Conservation (phyloP, 228 moss, liverwort and hornwort species). For the Sphagnum fallax region DNA sequence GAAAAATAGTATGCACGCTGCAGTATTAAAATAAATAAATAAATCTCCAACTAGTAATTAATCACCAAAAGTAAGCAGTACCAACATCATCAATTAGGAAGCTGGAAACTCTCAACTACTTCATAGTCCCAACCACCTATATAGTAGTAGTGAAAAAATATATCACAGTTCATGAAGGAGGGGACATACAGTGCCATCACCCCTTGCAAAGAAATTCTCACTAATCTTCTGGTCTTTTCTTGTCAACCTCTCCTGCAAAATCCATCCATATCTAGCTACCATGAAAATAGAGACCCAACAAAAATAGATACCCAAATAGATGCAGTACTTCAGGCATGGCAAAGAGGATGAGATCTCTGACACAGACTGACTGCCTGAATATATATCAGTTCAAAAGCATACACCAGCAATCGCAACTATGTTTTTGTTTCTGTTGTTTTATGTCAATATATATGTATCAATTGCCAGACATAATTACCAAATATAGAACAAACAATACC, state of each 20-base stretch:
- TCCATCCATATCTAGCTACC: too few relatives aligned
- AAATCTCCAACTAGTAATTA: not conserved
- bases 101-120: not conserved
- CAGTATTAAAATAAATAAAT: not conserved
- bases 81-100: not conserved
- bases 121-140: too few relatives aligned
- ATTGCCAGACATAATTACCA: too few relatives aligned
- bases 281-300: not conserved
- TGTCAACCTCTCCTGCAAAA: constrained; percentile 68
- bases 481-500: constrained; percentile 22
- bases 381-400: too few relatives aligned
- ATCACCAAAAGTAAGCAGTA: not conserved
- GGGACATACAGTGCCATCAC: constrained; percentile 88
- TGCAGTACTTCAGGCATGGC: not conserved
- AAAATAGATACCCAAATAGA: not conserved
- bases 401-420: too few relatives aligned
- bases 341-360: not conserved
- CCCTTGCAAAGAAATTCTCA: constrained; percentile 93
- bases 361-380: too few relatives aligned
- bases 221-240: constrained; percentile 85
- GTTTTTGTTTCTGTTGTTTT: too few relatives aligned
- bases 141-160: not conserved
- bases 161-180: not conserved
- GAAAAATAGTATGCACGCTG: constrained; percentile 97
- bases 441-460: too few relatives aligned